Conservation (phyloP, 805 yeast species). For the Wickerhamiella vanderwaltii region DNA sequence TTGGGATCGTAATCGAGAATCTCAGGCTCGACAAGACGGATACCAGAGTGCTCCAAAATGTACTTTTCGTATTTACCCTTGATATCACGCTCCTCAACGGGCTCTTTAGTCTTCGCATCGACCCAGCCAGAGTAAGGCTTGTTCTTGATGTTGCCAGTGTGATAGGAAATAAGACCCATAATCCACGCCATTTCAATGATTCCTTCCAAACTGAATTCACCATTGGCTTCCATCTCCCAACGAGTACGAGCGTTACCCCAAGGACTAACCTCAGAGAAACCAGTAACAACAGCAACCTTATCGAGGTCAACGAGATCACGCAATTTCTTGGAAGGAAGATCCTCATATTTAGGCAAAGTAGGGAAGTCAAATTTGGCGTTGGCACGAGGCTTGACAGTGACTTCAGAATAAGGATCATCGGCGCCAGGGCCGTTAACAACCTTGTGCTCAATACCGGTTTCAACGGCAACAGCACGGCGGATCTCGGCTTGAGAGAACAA, state of each 20-base stretch:
- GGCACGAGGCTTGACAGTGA: slow-evolving; percentile 80
- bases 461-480: slow-evolving; percentile 90
- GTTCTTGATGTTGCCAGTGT: slow-evolving; percentile 80
- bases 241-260: slow-evolving; percentile 99
- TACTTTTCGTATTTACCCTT: slow-evolving; percentile 82
- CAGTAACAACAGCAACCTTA: slow-evolving; percentile 86
- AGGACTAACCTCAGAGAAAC: slow-evolving; percentile 97
- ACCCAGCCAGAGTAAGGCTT: slow-evolving; percentile 91
- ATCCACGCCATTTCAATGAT: slow-evolving; percentile 99
- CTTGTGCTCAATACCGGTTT: slow-evolving; percentile 76
- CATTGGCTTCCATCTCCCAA: slow-evolving; percentile 98
- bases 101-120: slow-evolving; percentile 82
- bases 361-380: slow-evolving; percentile 94
- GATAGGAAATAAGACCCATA: slow-evolving; percentile 94
- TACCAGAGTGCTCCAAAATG: slow-evolving; percentile 89
- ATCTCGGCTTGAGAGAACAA: slow-evolving; percentile 75
- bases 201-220: slow-evolving; percentile 94
- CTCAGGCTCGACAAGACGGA: slow-evolving; percentile 93
- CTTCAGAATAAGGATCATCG: slow-evolving; percentile 71
- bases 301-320: slow-evolving; percentile 90
- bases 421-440: slow-evolving; percentile 80
- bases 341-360: slow-evolving; percentile 59
- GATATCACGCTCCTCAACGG: slow-evolving; percentile 89
- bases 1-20: slow-evolving; percentile 93
- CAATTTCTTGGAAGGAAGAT: slow-evolving; percentile 47